Percentiles rank a stretch among this genome's conserved stretches.
phyloP scores from a whole-genome alignment of 176 grass and related monocot species.

The Cenchrus fungigraminus region DNA sequence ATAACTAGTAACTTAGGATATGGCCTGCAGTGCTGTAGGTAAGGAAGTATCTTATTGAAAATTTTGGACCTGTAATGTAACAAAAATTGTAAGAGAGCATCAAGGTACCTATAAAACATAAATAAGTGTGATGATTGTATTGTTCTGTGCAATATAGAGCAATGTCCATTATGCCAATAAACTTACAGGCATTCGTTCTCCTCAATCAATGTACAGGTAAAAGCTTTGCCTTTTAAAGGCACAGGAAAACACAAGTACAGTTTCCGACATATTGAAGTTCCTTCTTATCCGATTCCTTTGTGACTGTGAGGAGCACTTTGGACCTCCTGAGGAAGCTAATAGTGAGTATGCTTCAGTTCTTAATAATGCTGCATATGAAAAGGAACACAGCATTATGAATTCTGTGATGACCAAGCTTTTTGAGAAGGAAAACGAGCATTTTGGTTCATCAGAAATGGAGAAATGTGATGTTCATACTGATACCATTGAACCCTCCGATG shows the following conservation, averaged over 20 bases:
- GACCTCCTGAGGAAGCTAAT: conserved; percentile 64
- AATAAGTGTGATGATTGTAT: conserved; percentile 1
- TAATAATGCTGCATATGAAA: conserved; percentile 68
- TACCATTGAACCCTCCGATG: conserved; percentile 1
- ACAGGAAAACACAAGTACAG: conserved; percentile 98
- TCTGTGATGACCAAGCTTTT: conserved; percentile 89
- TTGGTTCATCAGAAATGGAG: conserved; percentile 36
- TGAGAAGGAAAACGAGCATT: conserved; percentile 53
- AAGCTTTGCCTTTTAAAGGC: conserved; percentile 82
- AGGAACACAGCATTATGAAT: conserved; percentile 84
- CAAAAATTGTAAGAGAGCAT: neutral
- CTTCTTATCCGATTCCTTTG: conserved; percentile 92
- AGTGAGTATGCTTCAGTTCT: conserved; percentile 68
- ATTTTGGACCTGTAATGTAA: neutral
- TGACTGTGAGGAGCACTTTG: conserved; percentile 95
- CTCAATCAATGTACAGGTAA: conserved; percentile 58
- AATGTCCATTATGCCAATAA: neutral
- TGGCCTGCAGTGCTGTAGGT: neutral
- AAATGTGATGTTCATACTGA: conserved; percentile 15
- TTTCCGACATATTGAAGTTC: conserved; percentile 80
- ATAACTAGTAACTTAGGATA: neutral
- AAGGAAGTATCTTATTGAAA: conserved; percentile 1
- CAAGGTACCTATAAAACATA: conserved; percentile 1
- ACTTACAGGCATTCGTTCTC: neutral
- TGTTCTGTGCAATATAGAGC: neutral